Conservation (phyloP, 305 asterid species). For the Solanum aculeatissimum region DNA sequence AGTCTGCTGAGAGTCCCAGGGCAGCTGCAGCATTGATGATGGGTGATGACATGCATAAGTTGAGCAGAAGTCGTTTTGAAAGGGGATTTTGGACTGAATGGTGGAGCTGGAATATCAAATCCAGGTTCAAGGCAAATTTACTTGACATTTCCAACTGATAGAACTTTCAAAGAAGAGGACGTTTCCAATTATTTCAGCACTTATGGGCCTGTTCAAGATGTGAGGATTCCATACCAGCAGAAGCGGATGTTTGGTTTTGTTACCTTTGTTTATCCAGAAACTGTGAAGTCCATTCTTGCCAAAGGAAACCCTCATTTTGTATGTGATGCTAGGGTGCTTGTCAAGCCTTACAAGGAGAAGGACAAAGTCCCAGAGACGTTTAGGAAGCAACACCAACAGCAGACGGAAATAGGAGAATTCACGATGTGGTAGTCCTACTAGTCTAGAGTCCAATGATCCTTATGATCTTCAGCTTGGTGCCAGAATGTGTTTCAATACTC, state of each 20-base stretch:
- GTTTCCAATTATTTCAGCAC: constrained; percentile 66
- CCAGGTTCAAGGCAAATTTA: constrained; percentile 76
- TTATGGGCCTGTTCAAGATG: constrained; percentile 70
- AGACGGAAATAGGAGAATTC: constrained; percentile 48
- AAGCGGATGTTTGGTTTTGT: constrained; percentile 79
- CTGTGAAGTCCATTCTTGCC: constrained; percentile 63
- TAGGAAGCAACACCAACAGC: constrained; percentile 40
- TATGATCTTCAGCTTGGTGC: too few relatives aligned
- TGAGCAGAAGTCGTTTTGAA: constrained; percentile 27
- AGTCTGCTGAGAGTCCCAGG: constrained; percentile 45
- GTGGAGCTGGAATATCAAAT: constrained; percentile 14
- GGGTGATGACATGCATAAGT: constrained; percentile 30
- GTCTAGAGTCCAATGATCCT: too few relatives aligned
- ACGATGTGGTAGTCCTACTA: constrained; percentile 45
- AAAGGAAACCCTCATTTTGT: constrained; percentile 82
- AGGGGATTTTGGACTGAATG: constrained; percentile 38
- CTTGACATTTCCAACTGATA: constrained; percentile 76
- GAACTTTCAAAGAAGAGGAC: constrained; percentile 68
- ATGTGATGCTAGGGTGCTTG: constrained; percentile 76
- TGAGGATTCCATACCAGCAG: constrained; percentile 74
- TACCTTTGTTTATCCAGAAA: constrained; percentile 55
- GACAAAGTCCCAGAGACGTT: constrained; percentile 66
- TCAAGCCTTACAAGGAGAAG: constrained; percentile 69
- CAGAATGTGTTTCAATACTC: too few relatives aligned
- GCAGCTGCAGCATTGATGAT: constrained; percentile 22